Base-by-base conservation (phyloP, 495 filamentous ascomycete species). In the Xanthoparmelia taractica region DNA sequence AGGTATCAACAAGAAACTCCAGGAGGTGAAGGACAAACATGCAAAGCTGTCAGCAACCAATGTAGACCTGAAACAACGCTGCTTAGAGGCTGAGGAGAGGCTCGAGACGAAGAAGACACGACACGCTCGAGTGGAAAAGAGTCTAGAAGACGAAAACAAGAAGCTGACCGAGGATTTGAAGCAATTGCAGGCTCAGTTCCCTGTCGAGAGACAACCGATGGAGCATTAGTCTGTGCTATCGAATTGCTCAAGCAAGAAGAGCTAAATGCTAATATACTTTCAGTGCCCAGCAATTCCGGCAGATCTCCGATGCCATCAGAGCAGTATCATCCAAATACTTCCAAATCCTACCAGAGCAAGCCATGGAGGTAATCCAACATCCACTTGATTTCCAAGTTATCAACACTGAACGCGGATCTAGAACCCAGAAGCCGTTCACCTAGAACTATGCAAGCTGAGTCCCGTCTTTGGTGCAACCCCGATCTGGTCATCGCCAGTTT, bases 221-320 rank as follows among this genome's bases (percentile, higher is more conserved):
- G 52, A 59, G 50, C 52, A 59, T 52, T 64, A 64, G 62, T 64
- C 62, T 5, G 62, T 64, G 37, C 29, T 48, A 54, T 59, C 41
- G 41, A 40, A 2, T 12, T 33, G 4, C 34, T 52, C 13, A 64
- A 59, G 55, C n/a, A 33, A 59, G 25, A 59, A 37, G 18, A 43
- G 27, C 41, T 23, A 59, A 10, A 27, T 64, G 56, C 55, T 64
- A 41, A 64, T 64, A 34, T n/a, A 17, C 48, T 59, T 52, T 27
- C 41, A 64, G 62, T 57, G 8, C 41, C 38, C 27, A 59, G 25
- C 48, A 64, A 20, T 59, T 64, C 27, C 56, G 50, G 43, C 62
- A 45, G n/a, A 52, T 64, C 52, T 64, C 0, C 31, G 31, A 64
- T 52, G 38, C 56, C 40, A 33, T 64, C 27, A 57, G 52, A 64